phyloP scores from a whole-genome alignment of 2,329 filamentous ascomycete genomes.

The Cladosporium cucumerinum region DNA sequence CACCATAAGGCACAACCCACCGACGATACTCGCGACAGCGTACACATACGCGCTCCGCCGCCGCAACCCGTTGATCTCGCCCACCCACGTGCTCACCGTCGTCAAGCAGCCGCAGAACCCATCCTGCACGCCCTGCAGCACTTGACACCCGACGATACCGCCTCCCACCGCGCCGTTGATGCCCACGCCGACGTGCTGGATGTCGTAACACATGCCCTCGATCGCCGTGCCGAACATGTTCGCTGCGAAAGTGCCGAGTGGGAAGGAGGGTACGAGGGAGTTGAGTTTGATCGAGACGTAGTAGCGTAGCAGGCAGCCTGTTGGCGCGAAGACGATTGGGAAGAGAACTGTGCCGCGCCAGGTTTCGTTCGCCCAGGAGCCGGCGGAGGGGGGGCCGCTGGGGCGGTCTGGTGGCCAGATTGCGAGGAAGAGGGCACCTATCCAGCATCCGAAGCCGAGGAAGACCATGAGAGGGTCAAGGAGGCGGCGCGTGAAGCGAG shows the following conservation, averaged over 20 bases:
- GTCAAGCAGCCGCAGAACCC: slow-evolving; percentile 49
- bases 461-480: slow-evolving; percentile 63
- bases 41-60: slow-evolving; percentile 65
- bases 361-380: slow-evolving; percentile 38
- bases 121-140: slow-evolving; percentile 47
- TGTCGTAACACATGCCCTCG: slow-evolving; percentile 72
- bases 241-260: slow-evolving; percentile 78
- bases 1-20: slow-evolving; percentile 59
- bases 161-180: slow-evolving; percentile 40
- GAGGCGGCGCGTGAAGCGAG: slow-evolving; percentile 53
- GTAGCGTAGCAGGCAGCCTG: slow-evolving; percentile 74
- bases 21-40: slow-evolving; percentile 57
- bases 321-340: slow-evolving; percentile 74
- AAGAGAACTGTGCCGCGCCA: slow-evolving; percentile 79
- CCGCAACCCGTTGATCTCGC: slow-evolving; percentile 41
- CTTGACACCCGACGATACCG: slow-evolving; percentile 42
- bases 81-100: slow-evolving; percentile 49
- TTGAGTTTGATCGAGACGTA: slow-evolving; percentile 73
- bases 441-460: slow-evolving; percentile 71
- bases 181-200: slow-evolving; percentile 60
- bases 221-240: slow-evolving; percentile 76
- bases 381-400: slow-evolving; percentile 25
- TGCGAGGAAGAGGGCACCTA: slow-evolving; percentile 69
- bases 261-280: slow-evolving; percentile 62
- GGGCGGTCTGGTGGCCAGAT: slow-evolving; percentile 64